phyloP scores from a whole-genome alignment of 257 asterid genomes.

The Gentiana dahurica region DNA sequence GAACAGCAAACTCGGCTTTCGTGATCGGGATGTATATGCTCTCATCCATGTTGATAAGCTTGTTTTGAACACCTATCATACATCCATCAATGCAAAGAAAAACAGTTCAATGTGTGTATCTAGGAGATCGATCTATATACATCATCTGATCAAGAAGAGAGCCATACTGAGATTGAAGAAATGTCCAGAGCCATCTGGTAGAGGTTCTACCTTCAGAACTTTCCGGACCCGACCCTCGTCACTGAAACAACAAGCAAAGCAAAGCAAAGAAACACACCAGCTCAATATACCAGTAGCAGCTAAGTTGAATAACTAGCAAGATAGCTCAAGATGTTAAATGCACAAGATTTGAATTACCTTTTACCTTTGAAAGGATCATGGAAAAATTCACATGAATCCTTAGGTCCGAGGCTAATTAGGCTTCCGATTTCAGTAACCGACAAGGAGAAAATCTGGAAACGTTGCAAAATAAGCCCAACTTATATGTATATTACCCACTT shows the following conservation, averaged over 20 bases:
- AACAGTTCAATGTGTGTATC: background rate
- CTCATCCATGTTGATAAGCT: slow-evolving; percentile 72
- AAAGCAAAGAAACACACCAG: background rate
- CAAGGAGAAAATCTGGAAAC: slow-evolving; percentile 70
- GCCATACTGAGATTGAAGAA: slow-evolving; percentile 83
- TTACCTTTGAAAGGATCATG: slow-evolving; percentile 86
- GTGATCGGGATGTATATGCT: slow-evolving; percentile 79
- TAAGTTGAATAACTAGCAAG: too few species aligned
- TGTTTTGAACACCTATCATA: slow-evolving; percentile 86
- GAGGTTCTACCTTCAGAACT: slow-evolving; percentile 91
- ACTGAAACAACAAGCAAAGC: slow-evolving; percentile 33
- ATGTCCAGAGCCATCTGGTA: slow-evolving; percentile 99
- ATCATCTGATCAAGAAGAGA: slow-evolving; percentile 8
- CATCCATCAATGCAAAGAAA: slow-evolving; percentile 15
- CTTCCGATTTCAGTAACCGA: slow-evolving; percentile 74
- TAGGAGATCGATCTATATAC: background rate
- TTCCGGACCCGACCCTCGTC: slow-evolving; percentile 94
- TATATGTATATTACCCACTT: background rate
- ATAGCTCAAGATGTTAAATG: too few species aligned
- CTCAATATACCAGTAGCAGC: too few species aligned
- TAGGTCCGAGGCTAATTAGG: slow-evolving; percentile 75
- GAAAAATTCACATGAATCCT: slow-evolving; percentile 87
- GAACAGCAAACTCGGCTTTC: slow-evolving; percentile 82
- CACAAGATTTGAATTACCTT: slow-evolving; percentile 31
- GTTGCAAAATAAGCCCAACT: slow-evolving; percentile 13